Base-by-base conservation (phyloP, 208 protist genomes). In the Phytomonas sp. region DNA sequence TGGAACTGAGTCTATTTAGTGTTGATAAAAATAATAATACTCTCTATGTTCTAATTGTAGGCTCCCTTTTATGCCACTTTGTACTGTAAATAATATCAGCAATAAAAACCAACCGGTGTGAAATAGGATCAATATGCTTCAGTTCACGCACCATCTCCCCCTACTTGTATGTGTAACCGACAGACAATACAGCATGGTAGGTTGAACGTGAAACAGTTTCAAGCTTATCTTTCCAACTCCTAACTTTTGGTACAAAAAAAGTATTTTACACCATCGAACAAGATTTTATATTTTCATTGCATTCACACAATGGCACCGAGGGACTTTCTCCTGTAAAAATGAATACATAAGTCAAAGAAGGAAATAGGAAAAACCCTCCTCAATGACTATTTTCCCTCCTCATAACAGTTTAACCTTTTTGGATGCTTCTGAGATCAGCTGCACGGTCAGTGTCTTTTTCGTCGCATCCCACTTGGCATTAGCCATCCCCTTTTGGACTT, bases 391-490 rank as follows among this genome's bases (percentile, higher is more conserved):
- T 67, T 64, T n/a, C 83, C 67, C 78, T 72, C 62, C 72, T 82
- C 76, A 84, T 71, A 20, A 72, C 67, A 61, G 66, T 68, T 36
- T 70, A 59, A 37, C 73, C 53, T 11, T 75, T 68, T 61, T 56
- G 20, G 46, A 56, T 56, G 20, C 46, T 56, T 91, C 84, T 7
- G 82, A 81, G 26, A 62, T 76, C 9, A 95, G 77, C 13, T 72
- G 81, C 31, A 93, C 77, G n/a, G 40, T 79, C 46, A 95, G 76
- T 46, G 56, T 67, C 73, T 87, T 90, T 36, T 75, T 85, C 28
- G 67, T 68, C 23, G 68, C 72, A 56, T 94, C 84, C 91, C 91
- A 96, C 71, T 81, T 80, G 4, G 85, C 89, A 66, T 88, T 69
- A 40, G 83, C 84, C 29, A 79, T 74, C 4, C 80, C 76, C 33